Evolutionary conservation across 177 flowering plant species (phyloP).

Genomic region (Vitis hybrid): DNA sequence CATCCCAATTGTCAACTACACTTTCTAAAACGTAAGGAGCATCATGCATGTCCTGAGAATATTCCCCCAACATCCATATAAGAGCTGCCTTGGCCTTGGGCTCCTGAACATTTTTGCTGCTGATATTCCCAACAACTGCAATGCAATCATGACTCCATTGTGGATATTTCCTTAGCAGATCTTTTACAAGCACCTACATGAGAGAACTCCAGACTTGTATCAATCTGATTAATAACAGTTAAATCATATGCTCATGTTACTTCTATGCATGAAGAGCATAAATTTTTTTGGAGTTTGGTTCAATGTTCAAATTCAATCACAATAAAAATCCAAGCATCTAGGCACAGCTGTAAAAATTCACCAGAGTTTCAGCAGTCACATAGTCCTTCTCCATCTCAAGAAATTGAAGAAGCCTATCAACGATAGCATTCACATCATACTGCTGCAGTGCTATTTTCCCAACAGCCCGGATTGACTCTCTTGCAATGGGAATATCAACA

Average conservation of each 20-base stretch:
- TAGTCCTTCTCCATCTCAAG: slow-evolving; percentile 99
- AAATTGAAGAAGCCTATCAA: slow-evolving; percentile 98
- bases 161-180: slow-evolving; percentile 93
- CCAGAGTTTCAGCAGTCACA: slow-evolving; percentile 98
- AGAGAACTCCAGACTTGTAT: slow-evolving; percentile 9
- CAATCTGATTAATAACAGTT: slow-evolving; percentile 8
- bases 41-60: slow-evolving; percentile 94
- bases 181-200: slow-evolving; percentile 90
- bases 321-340: slow-evolving; percentile 1
- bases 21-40: slow-evolving; percentile 90
- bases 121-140: slow-evolving; percentile 97
- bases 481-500: slow-evolving; percentile 94
- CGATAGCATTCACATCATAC: slow-evolving; percentile 99
- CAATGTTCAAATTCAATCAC: neutral
- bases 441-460: slow-evolving; percentile 98
- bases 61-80: slow-evolving; percentile 99
- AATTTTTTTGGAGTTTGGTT: neutral
- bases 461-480: slow-evolving; percentile 98
- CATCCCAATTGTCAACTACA: slow-evolving; percentile 91
- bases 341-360: slow-evolving; percentile 17
- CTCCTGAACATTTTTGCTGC: slow-evolving; percentile 93
- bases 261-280: neutral
- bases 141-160: slow-evolving; percentile 99
- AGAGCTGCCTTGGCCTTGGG: slow-evolving; percentile 98
- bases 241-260: neutral